Evolutionary conservation across 352 stramenopile species (phyloP), one percentile per base, ranked within the genome.

Genomic region (Phytopythium montanum): DNA sequence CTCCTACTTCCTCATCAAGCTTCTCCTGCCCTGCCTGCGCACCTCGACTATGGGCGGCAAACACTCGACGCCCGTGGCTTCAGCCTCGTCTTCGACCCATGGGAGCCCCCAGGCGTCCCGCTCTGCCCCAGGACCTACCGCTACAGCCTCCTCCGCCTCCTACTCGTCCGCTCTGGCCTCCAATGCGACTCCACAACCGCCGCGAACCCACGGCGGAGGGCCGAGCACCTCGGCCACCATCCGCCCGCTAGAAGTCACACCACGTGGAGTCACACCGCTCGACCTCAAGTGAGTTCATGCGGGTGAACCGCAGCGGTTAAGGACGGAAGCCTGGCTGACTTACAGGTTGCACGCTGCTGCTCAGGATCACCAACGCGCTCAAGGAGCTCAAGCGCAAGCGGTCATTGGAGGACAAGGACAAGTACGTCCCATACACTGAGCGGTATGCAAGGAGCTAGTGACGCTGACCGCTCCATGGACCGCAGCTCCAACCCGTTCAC

Each of bases 321-420:
- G 8, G 3, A 29, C 2, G 16, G 39, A 3, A 26, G 31, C 42
- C 36, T 14, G 21, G n/a, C 23, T 5, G 39, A 0, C 1, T 48
- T 12, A 26, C 1, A 38, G 10, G n/a, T n/a, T n/a, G n/a, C n/a
- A 39, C 49, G 48, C 19, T 21, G 29, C 28, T 34, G 5, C 38
- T 19, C 51, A 93, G 81, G 54, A 90, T 94, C 66, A 87, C 83
- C 8, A 88, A 88, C 28, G 81, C 85, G 19, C 71, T 94, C n/a
- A 83, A 78, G 59, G 69, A 91, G 42, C 74, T 90, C 64, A 82
- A 87, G 75, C 69, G 70, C 54, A 81, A 90, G 51, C 80, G 70
- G 1, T 51, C 68, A 25, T 61, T 67, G 4, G 75, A 86, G 21
- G 67, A 81, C 46, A 70, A 75, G 34, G 75, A 89, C 44, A 60